Evolutionary conservation across 768 basidiomycete genomes (phyloP).

Genomic region (Suillus luteus): DNA sequence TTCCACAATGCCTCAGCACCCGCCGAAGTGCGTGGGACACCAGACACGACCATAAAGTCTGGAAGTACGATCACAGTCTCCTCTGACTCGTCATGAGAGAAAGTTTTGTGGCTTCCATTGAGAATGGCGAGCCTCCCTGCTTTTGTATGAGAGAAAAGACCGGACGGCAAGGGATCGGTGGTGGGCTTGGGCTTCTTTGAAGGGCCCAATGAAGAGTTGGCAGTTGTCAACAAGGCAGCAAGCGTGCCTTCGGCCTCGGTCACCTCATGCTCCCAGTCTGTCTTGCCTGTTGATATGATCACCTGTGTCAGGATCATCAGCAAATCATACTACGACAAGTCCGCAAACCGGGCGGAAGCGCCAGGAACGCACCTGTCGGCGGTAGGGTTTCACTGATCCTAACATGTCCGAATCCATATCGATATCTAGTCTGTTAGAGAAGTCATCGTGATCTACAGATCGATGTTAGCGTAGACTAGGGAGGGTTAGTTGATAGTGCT

Average conservation of each 20-base stretch:
- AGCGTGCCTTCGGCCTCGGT: conserved; percentile 71
- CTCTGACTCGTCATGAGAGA: conserved; percentile 54
- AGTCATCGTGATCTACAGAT: conserved; percentile 67
- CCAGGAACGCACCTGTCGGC: conserved; percentile 60
- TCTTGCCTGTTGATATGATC: conserved; percentile 86
- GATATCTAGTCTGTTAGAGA: conserved; percentile 69
- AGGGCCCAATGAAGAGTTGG: conserved; percentile 15
- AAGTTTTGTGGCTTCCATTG: conserved; percentile 79
- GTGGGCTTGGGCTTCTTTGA: conserved; percentile 15
- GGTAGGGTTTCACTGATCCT: conserved; percentile 84
- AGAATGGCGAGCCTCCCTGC: conserved; percentile 66
- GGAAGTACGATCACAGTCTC: conserved; percentile 90
- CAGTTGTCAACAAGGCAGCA: conserved; percentile 53
- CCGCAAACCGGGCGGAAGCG: background rate
- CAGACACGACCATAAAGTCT: conserved; percentile 83
- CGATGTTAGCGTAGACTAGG: conserved; percentile 29
- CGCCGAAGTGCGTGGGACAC: conserved; percentile 60
- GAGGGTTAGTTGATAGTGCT: conserved; percentile 22
- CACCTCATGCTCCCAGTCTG: conserved; percentile 86
- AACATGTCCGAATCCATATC: conserved; percentile 83
- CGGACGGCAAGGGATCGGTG: conserved; percentile 34
- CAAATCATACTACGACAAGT: conserved; percentile 4
- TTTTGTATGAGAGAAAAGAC: conserved; percentile 60
- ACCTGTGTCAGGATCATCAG: conserved; percentile 46
- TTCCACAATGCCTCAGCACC: conserved; percentile 76